phyloP scores from a whole-genome alignment of 2,329 filamentous ascomycete genomes.

The Pseudogymnoascus sp. region DNA sequence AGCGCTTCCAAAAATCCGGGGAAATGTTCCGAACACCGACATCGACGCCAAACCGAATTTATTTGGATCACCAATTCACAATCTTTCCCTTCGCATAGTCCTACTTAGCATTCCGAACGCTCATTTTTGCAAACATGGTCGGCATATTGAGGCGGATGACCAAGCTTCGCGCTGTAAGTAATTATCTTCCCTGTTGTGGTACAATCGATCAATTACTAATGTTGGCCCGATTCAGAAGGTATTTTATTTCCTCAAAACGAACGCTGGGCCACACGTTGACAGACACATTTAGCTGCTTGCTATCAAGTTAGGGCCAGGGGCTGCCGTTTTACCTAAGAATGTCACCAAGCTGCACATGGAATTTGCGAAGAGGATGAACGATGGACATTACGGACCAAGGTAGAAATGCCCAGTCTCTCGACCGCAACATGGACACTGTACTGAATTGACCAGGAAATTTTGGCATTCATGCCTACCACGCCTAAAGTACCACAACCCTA shows the following conservation, averaged over 20 bases:
- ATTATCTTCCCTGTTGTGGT: slow-evolving; percentile 14
- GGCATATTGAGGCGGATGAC: slow-evolving; percentile 63
- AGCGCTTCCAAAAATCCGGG: slow-evolving; percentile 2
- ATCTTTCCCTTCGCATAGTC: not conserved
- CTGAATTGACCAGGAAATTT: slow-evolving; percentile 61
- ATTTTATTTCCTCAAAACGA: slow-evolving; percentile 16
- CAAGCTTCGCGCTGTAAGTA: slow-evolving; percentile 62
- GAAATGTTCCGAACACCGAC: slow-evolving; percentile 3
- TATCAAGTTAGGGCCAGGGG: slow-evolving; percentile 75
- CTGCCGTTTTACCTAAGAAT: slow-evolving; percentile 69
- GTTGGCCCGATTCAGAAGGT: slow-evolving; percentile 23
- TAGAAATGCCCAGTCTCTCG: slow-evolving; percentile 33
- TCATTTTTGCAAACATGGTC: slow-evolving; percentile 37
- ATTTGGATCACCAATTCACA: slow-evolving; percentile 1
- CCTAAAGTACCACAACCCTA: slow-evolving; percentile 91
- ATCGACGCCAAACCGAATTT: slow-evolving; percentile 4
- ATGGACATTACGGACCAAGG: slow-evolving; percentile 68
- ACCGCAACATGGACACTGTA: not conserved
- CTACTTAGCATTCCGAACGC: not conserved
- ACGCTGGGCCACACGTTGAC: slow-evolving; percentile 16
- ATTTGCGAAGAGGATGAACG: slow-evolving; percentile 54
- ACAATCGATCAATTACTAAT: slow-evolving; percentile 16
- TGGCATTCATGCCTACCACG: slow-evolving; percentile 76
- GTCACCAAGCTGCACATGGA: slow-evolving; percentile 70
- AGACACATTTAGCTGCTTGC: slow-evolving; percentile 53